Evolutionary conservation across 2,329 filamentous ascomycete genomes (phyloP).

Genomic region (Pyricularia grisea): DNA sequence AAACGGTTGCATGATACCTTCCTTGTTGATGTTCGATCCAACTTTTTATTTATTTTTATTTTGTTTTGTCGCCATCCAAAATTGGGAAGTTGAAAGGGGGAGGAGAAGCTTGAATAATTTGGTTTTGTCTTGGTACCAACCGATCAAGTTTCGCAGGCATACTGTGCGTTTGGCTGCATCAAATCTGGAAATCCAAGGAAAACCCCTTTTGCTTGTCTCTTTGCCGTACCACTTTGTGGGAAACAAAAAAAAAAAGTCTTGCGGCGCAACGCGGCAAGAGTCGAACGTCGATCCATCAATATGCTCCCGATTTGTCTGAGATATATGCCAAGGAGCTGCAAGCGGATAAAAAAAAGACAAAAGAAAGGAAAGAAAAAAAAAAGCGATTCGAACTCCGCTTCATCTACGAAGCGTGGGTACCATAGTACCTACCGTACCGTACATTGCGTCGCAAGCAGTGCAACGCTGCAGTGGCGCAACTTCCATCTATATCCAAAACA

Average conservation of each 20-base stretch:
- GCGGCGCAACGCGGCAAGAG: background rate
- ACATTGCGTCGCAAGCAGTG: background rate
- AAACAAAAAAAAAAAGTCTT: background rate
- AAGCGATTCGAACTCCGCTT: background rate
- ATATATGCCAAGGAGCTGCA: background rate
- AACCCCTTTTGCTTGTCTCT: background rate
- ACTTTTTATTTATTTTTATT: too few relatives aligned
- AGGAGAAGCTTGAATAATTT: background rate
- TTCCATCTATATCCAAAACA: background rate
- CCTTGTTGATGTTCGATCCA: background rate
- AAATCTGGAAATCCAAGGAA: background rate
- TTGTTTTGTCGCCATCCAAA: background rate
- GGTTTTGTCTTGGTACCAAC: background rate
- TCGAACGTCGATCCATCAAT: background rate
- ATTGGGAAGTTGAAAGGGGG: background rate
- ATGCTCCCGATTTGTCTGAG: background rate
- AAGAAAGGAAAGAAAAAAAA: background rate
- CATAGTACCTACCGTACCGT: too few relatives aligned
- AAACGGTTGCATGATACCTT: background rate
- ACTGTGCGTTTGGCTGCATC: background rate
- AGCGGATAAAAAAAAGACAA: background rate
- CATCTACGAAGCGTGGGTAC: background rate
- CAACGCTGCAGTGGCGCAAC: background rate
- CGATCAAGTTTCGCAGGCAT: too few relatives aligned
- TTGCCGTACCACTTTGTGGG: background rate